Evolutionary conservation across 225 moss, liverwort and hornwort genomes (phyloP), one percentile per base, ranked within the genome.

Genomic region (Marchantia polymorpha): DNA sequence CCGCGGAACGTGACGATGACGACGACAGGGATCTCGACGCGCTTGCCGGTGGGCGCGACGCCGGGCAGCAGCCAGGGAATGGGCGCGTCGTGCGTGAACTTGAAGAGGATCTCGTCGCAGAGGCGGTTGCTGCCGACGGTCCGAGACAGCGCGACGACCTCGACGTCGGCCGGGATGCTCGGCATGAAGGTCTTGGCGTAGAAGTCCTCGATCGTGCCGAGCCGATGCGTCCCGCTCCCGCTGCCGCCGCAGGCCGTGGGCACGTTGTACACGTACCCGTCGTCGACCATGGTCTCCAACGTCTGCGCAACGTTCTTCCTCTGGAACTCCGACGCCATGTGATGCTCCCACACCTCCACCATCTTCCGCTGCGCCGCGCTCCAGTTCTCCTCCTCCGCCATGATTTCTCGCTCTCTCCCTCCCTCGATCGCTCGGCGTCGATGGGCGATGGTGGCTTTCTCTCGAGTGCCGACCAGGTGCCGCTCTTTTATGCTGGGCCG

Each of bases 21-120:
- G 7, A 58, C 52, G n/a, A 19, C 25, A 26, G 54, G 4, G 9
- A 58, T 4, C 19, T 55, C 54, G 22, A 56, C 26, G 10, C 11
- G 75, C 75, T 75, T 53, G 55, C 50, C 50, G 7, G 75, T 53
- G 8, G 75, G 75, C 26, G 54, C 30, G 75, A 75, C 58, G 2
- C 75, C 75, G 2, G 75, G 75, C 51, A 75, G 30, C 52, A 75
- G 1, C 75, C 75, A 75, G 54, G 55, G 55, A 15, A 75, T 55
- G 12, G 30, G 30, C 15, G 16, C 0, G 16, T 20, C 6, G 75
- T 75, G 75, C n/a, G 75, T 75, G 75, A 75, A 75, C 29, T 75
- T 55, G 20, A 55, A 58, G 10, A 55, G 8, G 26, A 75, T 25
- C 54, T 75, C 75, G 13, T 75, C 75, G 6, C 55, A 54, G 29